Conservation (phyloP, 805 yeast genomes). For the Starmerella gropengiesseri region DNA sequence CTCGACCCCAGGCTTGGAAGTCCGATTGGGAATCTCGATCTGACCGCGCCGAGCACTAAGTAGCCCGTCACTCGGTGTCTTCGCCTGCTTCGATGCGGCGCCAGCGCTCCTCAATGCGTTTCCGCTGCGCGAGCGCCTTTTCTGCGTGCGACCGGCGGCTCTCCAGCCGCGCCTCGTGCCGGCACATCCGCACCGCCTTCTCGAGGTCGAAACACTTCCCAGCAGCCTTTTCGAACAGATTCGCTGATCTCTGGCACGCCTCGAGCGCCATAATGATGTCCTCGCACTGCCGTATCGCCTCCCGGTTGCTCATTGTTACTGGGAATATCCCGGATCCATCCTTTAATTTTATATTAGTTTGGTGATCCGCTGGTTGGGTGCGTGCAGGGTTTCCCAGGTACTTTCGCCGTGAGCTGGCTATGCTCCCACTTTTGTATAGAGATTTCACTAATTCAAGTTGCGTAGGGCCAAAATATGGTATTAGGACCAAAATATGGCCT, state of each 20-base stretch:
- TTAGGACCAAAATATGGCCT: too few species aligned
- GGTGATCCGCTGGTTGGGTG: too few species aligned
- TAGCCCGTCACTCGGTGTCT: too few species aligned
- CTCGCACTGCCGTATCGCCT: conserved; percentile 44
- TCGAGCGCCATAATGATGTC: conserved; percentile 79
- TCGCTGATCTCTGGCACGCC: conserved; percentile 62
- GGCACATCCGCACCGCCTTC: conserved; percentile 65
- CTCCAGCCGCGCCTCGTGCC: conserved; percentile 68
- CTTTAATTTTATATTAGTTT: background rate
- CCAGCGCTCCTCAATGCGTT: conserved; percentile 45
- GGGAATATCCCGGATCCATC: conserved; percentile 2
- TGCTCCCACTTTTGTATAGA: too few species aligned
- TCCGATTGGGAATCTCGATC: too few species aligned
- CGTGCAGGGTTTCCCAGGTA: too few species aligned
- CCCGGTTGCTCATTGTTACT: conserved; percentile 24
- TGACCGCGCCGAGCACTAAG: too few species aligned
- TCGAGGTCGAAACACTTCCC: conserved; percentile 81
- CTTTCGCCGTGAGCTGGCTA: too few species aligned
- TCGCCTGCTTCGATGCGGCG: conserved; percentile 46
- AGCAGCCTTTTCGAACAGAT: conserved; percentile 54
- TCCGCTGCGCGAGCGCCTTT: conserved; percentile 47
- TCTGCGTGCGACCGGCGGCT: conserved; percentile 37
- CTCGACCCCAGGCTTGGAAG: too few species aligned
- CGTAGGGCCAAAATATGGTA: too few species aligned
- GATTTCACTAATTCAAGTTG: too few species aligned